Base-by-base conservation (phyloP, 345 rosid genomes). In the Xanthoceras sorbifolium region DNA sequence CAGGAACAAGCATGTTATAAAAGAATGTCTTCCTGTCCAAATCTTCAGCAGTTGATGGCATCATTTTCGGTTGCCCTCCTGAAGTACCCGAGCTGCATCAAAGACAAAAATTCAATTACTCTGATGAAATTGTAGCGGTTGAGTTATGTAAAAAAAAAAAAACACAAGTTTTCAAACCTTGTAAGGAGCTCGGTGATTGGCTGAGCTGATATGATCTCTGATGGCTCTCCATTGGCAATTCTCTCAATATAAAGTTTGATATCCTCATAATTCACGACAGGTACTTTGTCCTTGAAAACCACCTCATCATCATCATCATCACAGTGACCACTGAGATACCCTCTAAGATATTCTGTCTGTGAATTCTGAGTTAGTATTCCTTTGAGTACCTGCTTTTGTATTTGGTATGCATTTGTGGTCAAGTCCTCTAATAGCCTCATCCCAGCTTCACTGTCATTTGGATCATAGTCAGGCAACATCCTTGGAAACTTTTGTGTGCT, bases 31-130 rank as follows among this genome's bases (percentile, higher is more conserved):
- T 94, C 74, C 96, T 83, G 71, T 93, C 88, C 87, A 94, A 81
- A 81, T 94, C 98, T 84, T 93, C 89, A 61, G 92, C 94, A 28
- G 97, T 94, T 42, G 98, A 93, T 60, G 98, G 98, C 98, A 94
- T 93, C 87, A 94, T 76, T 82, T 94, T 94, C 18, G 98, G 98
- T 31, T 84, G 88, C 55, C 98, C 98, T 32, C 93, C 98, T 9
- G 98, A 90, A 73, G 98, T 94, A 31, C 98, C 98, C 1, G 98
- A 93, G 89, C 98, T 94, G 90, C 80, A 85, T 71, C 42, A 62
- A 66, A 40, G 62, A 75, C 18, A 5, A 67, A 70, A 38, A 22
- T 25, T 6, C 52, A 62, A 66, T 46, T 28, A 22, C 65, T 10
- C 63, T 60, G 17, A 69, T 15, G 46, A 61, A 76, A 63, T n/a